Evolutionary conservation across 495 filamentous ascomycete species (phyloP).

Genomic region (Aspergillus kassunensis): DNA sequence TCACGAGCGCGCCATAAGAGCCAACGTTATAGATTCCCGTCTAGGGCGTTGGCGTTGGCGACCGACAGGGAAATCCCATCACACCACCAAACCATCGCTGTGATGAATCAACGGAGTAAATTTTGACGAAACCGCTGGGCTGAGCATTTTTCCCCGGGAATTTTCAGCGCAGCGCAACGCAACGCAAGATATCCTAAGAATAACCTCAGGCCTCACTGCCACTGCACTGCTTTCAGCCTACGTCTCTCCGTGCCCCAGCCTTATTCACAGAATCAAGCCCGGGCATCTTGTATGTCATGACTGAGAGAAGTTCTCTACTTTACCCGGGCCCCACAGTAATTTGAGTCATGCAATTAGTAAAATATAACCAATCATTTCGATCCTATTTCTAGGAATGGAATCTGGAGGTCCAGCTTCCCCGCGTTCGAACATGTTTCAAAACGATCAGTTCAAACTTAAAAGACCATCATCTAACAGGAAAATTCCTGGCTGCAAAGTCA

Average conservation of each 20-base stretch:
- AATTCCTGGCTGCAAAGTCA: too few relatives aligned
- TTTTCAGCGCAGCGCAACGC: too few relatives aligned
- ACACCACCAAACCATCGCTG: background rate
- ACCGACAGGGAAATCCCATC: too few relatives aligned
- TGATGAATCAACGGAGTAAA: too few relatives aligned
- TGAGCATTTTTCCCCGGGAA: too few relatives aligned
- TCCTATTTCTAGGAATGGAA: background rate
- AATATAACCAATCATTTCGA: background rate
- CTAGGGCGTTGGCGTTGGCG: background rate
- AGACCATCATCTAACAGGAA: too few relatives aligned
- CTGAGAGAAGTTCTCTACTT: conserved; percentile 4
- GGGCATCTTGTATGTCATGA: too few relatives aligned
- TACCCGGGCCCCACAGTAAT: conserved; percentile 17
- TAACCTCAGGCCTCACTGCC: background rate
- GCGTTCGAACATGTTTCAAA: too few relatives aligned
- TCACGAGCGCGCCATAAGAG: background rate
- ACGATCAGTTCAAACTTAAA: too few relatives aligned
- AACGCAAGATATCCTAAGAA: conserved; percentile 3
- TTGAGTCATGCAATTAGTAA: conserved; percentile 11
- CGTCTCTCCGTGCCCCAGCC: too few relatives aligned
- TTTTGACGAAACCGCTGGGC: background rate
- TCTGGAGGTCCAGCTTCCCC: too few relatives aligned
- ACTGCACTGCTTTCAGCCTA: background rate
- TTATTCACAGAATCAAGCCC: too few relatives aligned
- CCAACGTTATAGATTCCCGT: background rate